Evolutionary conservation across 75 land plant genomes (phyloP).

Genomic region (Larix kaempferi): DNA sequence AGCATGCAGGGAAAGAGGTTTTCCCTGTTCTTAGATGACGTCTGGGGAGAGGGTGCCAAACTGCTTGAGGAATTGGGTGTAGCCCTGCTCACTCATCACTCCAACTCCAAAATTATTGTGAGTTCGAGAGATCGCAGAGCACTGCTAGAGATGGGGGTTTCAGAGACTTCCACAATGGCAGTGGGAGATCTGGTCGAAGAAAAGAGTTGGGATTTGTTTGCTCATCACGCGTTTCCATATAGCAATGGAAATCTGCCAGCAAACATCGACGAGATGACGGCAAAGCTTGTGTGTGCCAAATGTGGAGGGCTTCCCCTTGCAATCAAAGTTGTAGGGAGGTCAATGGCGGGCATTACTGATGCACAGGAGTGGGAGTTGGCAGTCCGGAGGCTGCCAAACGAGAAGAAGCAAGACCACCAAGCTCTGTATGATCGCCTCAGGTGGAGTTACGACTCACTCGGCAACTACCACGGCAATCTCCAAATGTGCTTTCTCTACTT

Average conservation of each 20-base stretch:
- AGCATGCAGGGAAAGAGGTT: background rate
- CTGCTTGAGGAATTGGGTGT: background rate
- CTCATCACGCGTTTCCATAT: background rate
- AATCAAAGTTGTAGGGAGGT: no score
- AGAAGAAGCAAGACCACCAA: no score
- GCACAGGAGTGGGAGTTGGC: no score
- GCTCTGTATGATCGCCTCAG: background rate
- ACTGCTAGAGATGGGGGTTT: background rate
- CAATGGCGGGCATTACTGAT: no score
- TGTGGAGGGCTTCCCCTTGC: no score
- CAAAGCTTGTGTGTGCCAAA: background rate
- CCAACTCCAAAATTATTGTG: background rate
- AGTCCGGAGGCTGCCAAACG: no score
- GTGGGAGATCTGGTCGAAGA: background rate
- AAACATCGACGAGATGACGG: background rate
- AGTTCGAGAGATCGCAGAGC: background rate
- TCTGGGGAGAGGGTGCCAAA: background rate
- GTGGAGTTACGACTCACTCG: background rate
- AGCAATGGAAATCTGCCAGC: background rate
- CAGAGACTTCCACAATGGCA: background rate
- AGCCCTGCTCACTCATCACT: background rate
- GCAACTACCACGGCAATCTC: background rate
- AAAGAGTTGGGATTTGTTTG: background rate
- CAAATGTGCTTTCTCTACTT: constrained; percentile 4
- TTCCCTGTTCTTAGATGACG: background rate